Percentiles rank a stretch among this genome's conserved stretches.
phyloP scores from a whole-genome alignment of 768 basidiomycete genomes.

The Gelatoporia subvermispora region DNA sequence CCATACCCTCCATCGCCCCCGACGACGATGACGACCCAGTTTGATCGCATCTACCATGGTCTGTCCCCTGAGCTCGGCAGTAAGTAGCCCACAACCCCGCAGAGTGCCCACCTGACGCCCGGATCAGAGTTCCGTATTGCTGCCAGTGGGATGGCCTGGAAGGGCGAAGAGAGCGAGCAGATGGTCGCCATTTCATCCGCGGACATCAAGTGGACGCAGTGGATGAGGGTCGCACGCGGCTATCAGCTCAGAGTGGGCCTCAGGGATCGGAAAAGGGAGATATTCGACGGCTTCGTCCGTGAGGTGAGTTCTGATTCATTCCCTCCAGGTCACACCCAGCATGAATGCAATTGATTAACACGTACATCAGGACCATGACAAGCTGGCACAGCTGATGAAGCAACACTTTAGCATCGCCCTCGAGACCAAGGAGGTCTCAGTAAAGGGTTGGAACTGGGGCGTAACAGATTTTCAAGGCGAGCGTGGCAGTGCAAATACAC shows the following conservation, averaged over 20 bases:
- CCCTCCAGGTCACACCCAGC: not conserved
- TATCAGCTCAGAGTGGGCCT: slow-evolving; percentile 86
- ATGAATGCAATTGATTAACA: not conserved
- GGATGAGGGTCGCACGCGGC: slow-evolving; percentile 87
- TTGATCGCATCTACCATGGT: slow-evolving; percentile 80
- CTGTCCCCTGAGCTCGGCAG: slow-evolving; percentile 73
- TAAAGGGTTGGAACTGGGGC: slow-evolving; percentile 99
- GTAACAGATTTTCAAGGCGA: slow-evolving; percentile 88
- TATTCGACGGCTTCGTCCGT: slow-evolving; percentile 90
- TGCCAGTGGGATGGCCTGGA: slow-evolving; percentile 92
- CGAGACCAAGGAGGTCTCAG: slow-evolving; percentile 79
- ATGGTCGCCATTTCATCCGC: slow-evolving; percentile 58
- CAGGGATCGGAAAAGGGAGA: slow-evolving; percentile 70
- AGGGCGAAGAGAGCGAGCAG: slow-evolving; percentile 61
- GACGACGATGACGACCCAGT: slow-evolving; percentile 66
- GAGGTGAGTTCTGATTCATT: slow-evolving; percentile 51
- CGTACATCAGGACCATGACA: slow-evolving; percentile 76
- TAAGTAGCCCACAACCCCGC: slow-evolving; percentile 39
- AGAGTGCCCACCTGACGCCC: not conserved
- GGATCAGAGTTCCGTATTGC: slow-evolving; percentile 80
- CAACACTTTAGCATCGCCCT: slow-evolving; percentile 83
- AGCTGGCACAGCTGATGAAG: slow-evolving; percentile 73
- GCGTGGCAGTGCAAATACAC: slow-evolving; percentile 9
- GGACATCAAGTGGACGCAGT: slow-evolving; percentile 86
- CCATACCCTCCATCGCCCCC: slow-evolving; percentile 15